phyloP scores from a whole-genome alignment of 495 filamentous ascomycete genomes.

The Parmelia sp. region DNA sequence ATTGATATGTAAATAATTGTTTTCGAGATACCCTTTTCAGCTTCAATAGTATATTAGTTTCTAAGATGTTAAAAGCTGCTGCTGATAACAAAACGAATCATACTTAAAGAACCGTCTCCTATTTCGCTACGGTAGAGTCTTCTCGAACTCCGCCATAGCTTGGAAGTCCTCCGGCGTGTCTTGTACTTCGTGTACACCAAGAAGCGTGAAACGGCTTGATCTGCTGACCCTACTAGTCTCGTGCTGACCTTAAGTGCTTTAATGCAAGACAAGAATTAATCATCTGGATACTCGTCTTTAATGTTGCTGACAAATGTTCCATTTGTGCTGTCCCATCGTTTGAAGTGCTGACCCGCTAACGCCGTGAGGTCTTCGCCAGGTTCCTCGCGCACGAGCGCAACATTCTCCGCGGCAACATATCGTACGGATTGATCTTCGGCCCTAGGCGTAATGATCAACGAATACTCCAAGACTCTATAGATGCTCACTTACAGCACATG shows the following conservation, averaged over 20 bases:
- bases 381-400: conserved; percentile 53
- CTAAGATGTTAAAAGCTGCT: background rate
- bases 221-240: background rate
- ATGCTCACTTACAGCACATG: conserved; percentile 65
- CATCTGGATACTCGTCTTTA: conserved; percentile 77
- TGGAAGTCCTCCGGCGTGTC: background rate
- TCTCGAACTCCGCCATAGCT: background rate
- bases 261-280: conserved; percentile 38
- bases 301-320: conserved; percentile 81
- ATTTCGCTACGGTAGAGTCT: background rate
- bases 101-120: background rate
- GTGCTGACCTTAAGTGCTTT: background rate
- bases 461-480: conserved; percentile 1
- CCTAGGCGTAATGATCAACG: conserved; percentile 34
- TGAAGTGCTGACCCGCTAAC: conserved; percentile 82
- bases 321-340: conserved; percentile 65
- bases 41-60: background rate
- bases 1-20: conserved; percentile 4
- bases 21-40: conserved; percentile 8
- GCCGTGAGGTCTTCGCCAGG: conserved; percentile 50
- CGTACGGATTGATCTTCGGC: conserved; percentile 65
- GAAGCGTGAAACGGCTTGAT: background rate
- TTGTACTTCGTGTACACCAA: background rate
- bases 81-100: background rate
- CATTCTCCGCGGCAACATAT: conserved; percentile 85